phyloP scores from a whole-genome alignment of 805 yeast genomes.

The Isabelozyma pseudorhagii region DNA sequence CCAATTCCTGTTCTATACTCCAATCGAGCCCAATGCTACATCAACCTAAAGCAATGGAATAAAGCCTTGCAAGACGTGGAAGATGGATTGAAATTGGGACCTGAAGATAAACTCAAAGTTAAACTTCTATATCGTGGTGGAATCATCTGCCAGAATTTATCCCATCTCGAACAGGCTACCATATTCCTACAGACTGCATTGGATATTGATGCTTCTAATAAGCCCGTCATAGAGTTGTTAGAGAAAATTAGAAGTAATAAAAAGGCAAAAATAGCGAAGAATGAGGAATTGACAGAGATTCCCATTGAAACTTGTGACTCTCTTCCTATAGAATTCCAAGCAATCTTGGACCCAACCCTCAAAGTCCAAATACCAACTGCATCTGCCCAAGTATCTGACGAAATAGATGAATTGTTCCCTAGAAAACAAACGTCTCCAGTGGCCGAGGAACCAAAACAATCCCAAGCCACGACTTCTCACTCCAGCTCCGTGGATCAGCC shows the following conservation, averaged over 20 bases:
- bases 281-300: neutral
- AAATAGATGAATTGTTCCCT: constrained; percentile 13
- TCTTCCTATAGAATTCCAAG: neutral
- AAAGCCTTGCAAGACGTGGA: constrained; percentile 51
- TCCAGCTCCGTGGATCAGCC: constrained; percentile 14
- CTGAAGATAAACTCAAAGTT: constrained; percentile 28
- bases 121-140: constrained; percentile 56
- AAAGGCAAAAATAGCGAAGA: neutral
- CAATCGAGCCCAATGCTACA: constrained; percentile 66
- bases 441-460: neutral
- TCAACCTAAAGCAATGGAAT: constrained; percentile 48
- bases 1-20: constrained; percentile 59
- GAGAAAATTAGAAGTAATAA: neutral
- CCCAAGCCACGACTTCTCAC: neutral
- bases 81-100: constrained; percentile 39
- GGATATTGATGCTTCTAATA: constrained; percentile 30
- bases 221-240: neutral
- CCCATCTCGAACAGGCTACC: constrained; percentile 19
- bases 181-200: constrained; percentile 34
- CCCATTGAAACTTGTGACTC: neutral
- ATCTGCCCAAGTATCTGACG: constrained; percentile 1
- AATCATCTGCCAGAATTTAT: constrained; percentile 30
- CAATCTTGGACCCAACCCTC: neutral
- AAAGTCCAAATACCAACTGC: neutral
- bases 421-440: neutral